Conservation (phyloP, 305 asterid species). For the Lippia alba region DNA sequence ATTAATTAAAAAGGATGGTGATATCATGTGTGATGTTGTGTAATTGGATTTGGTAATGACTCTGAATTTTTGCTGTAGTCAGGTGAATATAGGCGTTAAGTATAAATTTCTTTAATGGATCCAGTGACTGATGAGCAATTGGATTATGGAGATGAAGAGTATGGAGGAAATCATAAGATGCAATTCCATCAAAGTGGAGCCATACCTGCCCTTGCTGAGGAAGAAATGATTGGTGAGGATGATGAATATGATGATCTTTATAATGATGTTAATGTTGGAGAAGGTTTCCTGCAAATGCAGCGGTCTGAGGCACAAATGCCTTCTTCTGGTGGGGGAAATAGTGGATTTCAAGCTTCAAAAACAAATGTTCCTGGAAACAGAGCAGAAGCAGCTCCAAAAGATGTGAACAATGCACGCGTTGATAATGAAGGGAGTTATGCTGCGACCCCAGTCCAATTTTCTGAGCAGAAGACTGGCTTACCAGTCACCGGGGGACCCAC, state of each 20-base stretch:
- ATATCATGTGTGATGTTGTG: conserved; percentile 11
- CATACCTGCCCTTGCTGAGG: conserved; percentile 85
- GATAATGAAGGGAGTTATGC: conserved; percentile 50
- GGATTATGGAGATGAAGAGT: conserved; percentile 75
- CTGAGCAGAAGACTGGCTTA: conserved; percentile 56
- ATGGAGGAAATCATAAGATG: conserved; percentile 63
- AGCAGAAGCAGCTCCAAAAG: conserved; percentile 51
- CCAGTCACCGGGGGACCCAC: conserved; percentile 45
- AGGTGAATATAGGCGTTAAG: conserved; percentile 45
- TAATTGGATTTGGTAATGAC: conserved; percentile 19
- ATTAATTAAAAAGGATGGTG: conserved; percentile 10
- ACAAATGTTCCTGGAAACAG: conserved; percentile 44
- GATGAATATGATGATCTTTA: conserved; percentile 80
- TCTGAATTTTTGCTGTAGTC: conserved; percentile 33
- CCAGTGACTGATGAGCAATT: conserved; percentile 64
- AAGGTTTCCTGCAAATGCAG: conserved; percentile 64
- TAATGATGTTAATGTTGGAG: conserved; percentile 79
- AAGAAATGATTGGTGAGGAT: conserved; percentile 77
- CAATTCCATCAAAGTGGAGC: conserved; percentile 78
- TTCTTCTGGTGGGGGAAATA: conserved; percentile 45
- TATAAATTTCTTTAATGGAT: conserved; percentile 56
- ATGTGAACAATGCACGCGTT: conserved; percentile 48
- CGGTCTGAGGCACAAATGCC: conserved; percentile 53
- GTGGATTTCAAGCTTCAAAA: conserved; percentile 54
- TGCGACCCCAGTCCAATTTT: conserved; percentile 41